phyloP scores from a whole-genome alignment of 495 filamentous ascomycete species.

The Schizothecium vesticola region DNA sequence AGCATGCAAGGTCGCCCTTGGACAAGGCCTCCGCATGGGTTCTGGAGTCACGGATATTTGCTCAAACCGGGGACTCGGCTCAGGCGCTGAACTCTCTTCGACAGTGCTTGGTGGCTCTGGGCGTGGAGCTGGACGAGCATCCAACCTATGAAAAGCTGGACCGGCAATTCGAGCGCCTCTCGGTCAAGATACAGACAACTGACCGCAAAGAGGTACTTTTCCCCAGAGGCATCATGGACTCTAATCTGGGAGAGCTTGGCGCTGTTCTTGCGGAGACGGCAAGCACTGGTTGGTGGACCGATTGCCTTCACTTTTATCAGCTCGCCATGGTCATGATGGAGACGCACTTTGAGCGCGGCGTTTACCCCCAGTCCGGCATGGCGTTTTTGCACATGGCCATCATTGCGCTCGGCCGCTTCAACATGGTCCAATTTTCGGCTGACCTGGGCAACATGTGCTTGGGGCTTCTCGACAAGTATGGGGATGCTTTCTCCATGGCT shows the following conservation, averaged over 20 bases:
- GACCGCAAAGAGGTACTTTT: conserved; percentile 51
- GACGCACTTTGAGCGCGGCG: conserved; percentile 58
- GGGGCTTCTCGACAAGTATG: conserved; percentile 58
- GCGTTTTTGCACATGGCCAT: conserved; percentile 70
- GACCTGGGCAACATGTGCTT: conserved; percentile 60
- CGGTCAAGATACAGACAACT: conserved; percentile 52
- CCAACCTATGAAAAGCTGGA: conserved; percentile 74
- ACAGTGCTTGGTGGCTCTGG: conserved; percentile 61
- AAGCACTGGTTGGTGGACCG: conserved; percentile 78
- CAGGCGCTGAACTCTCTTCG: conserved; percentile 64
- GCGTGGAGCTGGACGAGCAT: conserved; percentile 55
- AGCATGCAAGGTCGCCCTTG: conserved; percentile 57
- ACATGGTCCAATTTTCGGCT: conserved; percentile 61
- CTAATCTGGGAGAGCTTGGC: conserved; percentile 58
- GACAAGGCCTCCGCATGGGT: conserved; percentile 78
- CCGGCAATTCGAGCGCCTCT: conserved; percentile 56
- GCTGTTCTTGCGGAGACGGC: conserved; percentile 72
- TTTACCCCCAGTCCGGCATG: conserved; percentile 69
- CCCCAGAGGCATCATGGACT: conserved; percentile 48
- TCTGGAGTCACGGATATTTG: conserved; percentile 67
- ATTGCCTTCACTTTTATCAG: conserved; percentile 69
- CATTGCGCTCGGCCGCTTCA: conserved; percentile 67
- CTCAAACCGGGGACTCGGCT: conserved; percentile 63
- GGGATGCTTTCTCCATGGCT: conserved; percentile 64
- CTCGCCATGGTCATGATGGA: conserved; percentile 66